Evolutionary conservation across 2,329 filamentous ascomycete species (phyloP).

Genomic region (Botrytis porri): DNA sequence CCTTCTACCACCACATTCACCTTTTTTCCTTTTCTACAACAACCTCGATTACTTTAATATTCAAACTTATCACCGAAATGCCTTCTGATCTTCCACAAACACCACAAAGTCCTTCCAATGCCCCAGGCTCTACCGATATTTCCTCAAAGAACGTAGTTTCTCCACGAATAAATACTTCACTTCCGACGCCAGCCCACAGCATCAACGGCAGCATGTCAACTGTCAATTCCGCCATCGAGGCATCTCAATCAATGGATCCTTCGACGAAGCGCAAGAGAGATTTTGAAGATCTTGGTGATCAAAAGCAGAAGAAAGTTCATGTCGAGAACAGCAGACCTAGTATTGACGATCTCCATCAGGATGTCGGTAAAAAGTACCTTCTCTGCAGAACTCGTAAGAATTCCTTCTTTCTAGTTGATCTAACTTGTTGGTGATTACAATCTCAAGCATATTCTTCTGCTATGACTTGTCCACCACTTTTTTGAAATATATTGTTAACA

Average conservation of each 20-base stretch:
- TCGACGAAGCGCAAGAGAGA: slow-evolving; percentile 62
- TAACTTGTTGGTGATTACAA: slow-evolving; percentile 20
- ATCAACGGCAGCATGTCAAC: slow-evolving; percentile 51
- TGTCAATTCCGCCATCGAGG: slow-evolving; percentile 27
- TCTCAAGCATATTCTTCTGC: slow-evolving; percentile 21
- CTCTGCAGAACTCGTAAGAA: slow-evolving; percentile 66
- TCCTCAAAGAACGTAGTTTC: slow-evolving; percentile 49
- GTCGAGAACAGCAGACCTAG: slow-evolving; percentile 58
- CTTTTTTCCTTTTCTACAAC: background rate
- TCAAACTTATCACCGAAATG: slow-evolving; percentile 43
- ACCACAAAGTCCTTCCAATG: slow-evolving; percentile 64
- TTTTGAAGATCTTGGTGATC: slow-evolving; percentile 54
- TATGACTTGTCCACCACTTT: slow-evolving; percentile 27
- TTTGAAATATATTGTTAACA: slow-evolving; percentile 38
- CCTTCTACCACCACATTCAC: background rate
- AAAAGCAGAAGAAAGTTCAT: slow-evolving; percentile 60
- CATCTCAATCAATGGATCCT: slow-evolving; percentile 46
- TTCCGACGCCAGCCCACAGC: slow-evolving; percentile 62
- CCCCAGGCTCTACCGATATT: slow-evolving; percentile 47
- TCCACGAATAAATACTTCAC: slow-evolving; percentile 43
- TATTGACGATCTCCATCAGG: slow-evolving; percentile 63
- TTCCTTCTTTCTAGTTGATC: slow-evolving; percentile 43
- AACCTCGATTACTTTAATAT: slow-evolving; percentile 19
- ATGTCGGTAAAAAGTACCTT: slow-evolving; percentile 66
- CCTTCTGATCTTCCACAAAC: slow-evolving; percentile 63